Base-by-base conservation (phyloP, 1,139 yeast genomes). In the Torulaspora globosa region DNA sequence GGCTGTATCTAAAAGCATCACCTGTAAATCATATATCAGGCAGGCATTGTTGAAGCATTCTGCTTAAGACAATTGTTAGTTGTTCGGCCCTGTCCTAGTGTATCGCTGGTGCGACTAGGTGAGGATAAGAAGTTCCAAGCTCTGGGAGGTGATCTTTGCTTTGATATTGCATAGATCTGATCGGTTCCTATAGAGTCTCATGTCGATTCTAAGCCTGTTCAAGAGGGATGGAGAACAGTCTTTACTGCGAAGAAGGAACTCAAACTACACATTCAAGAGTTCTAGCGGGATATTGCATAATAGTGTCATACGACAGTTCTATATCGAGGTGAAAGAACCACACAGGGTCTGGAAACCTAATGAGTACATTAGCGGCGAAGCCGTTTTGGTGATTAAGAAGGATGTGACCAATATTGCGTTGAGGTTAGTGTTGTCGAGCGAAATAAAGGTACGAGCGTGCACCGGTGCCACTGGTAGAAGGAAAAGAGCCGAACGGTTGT, bases 271-370 rank as follows among this genome's bases (percentile, higher is more conserved):
- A 21, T 44, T 18, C n/a, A 29, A 46, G 24, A 35, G 44, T 14
- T 29, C 28, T 32, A 42, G 44, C 19, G 37, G 21, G 29, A 43
- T 47, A 18, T 30, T 37, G 29, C 42, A 45, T 7, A 43, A 41
- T 23, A 55, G 70, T 54, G 70, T 75, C 6, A 73, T 78, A 50
- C 75, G 76, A 44, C 88, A 84, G 53, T 84, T 86, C 63, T 84
- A 79, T 63, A 79, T 87, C 37, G 74, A 73, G 41, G 69, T 87
- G 46, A 84, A 81, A 54, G 81, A 82, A 48, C 92, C 95, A 1
- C 95, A 85, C 64, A 76, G 78, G 58, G 48, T 57, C 8, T 60
- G 66, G 72, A 68, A 71, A 31, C 88, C 90, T 0, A 84, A 84
- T 8, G 89, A 83, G 44, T 77, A 73, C 53, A 74, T 83, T 3